Conservation (phyloP, 2,329 filamentous ascomycete genomes). For the Pseudogymnoascus sp. region DNA sequence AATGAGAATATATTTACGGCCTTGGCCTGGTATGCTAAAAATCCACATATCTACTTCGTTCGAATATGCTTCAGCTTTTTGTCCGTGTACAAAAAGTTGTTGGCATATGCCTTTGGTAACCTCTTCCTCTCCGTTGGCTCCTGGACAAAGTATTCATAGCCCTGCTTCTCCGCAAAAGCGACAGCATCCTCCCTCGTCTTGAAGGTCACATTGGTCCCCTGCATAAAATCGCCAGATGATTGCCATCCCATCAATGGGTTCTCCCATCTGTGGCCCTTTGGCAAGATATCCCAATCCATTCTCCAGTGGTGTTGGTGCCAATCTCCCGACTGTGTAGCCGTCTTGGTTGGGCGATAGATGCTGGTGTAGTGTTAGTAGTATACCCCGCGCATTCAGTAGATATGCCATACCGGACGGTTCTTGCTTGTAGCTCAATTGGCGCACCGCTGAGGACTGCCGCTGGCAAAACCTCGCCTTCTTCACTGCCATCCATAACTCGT, state of each 20-base stretch:
- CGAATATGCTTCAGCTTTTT: conserved; percentile 83
- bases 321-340: conserved; percentile 90
- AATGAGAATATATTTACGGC: conserved; percentile 5
- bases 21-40: neutral
- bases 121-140: conserved; percentile 87
- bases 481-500: conserved; percentile 83
- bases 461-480: conserved; percentile 66
- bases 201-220: conserved; percentile 87
- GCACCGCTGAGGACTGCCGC: conserved; percentile 87
- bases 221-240: conserved; percentile 89
- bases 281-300: conserved; percentile 95
- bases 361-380: conserved; percentile 40
- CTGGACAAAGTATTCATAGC: conserved; percentile 98
- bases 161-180: conserved; percentile 93
- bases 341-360: conserved; percentile 86
- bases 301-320: conserved; percentile 85
- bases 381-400: neutral
- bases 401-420: conserved; percentile 73
- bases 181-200: conserved; percentile 92
- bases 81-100: conserved; percentile 84
- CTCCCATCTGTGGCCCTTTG: conserved; percentile 95
- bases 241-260: conserved; percentile 99
- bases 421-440: conserved; percentile 85
- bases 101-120: conserved; percentile 88
- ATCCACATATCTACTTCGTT: conserved; percentile 55